Evolutionary conservation across 768 basidiomycete genomes (phyloP).

Genomic region (Fistulinella prunicolor): DNA sequence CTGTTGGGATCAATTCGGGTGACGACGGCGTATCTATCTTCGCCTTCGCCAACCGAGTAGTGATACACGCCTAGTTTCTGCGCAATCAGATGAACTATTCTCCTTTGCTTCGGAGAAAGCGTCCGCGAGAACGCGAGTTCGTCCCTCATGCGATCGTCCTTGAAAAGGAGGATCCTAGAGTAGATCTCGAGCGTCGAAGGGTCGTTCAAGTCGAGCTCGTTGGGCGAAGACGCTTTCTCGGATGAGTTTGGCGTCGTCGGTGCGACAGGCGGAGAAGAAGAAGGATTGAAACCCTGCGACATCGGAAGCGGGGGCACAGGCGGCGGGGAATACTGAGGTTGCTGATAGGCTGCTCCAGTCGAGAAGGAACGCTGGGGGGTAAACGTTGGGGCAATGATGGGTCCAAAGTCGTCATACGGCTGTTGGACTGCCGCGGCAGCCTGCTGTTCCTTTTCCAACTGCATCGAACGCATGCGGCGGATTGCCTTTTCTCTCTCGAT

Average conservation of each 20-base stretch:
- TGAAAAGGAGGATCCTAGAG: constrained; percentile 93
- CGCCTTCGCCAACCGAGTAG: constrained; percentile 89
- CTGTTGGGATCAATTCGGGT: constrained; percentile 84
- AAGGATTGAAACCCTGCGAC: constrained; percentile 41
- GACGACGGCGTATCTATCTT: constrained; percentile 91
- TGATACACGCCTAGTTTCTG: constrained; percentile 96
- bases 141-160: constrained; percentile 95
- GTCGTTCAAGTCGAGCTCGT: constrained; percentile 93
- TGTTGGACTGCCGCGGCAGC: constrained; percentile 32
- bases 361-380: constrained; percentile 75
- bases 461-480: constrained; percentile 96
- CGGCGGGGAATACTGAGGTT: constrained; percentile 67
- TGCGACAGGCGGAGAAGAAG: constrained; percentile 51
- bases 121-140: constrained; percentile 95
- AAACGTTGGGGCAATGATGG: constrained; percentile 53
- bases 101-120: constrained; percentile 77
- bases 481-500: constrained; percentile 99
- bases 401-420: constrained; percentile 74
- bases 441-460: constrained; percentile 80
- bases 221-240: constrained; percentile 56
- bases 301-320: constrained; percentile 38
- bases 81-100: constrained; percentile 93
- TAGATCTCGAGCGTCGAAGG: constrained; percentile 96
- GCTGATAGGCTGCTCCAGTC: constrained; percentile 55
- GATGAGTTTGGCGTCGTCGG: constrained; percentile 61